Evolutionary conservation across 1,139 yeast genomes (phyloP).

Genomic region (Pichia sp.): DNA sequence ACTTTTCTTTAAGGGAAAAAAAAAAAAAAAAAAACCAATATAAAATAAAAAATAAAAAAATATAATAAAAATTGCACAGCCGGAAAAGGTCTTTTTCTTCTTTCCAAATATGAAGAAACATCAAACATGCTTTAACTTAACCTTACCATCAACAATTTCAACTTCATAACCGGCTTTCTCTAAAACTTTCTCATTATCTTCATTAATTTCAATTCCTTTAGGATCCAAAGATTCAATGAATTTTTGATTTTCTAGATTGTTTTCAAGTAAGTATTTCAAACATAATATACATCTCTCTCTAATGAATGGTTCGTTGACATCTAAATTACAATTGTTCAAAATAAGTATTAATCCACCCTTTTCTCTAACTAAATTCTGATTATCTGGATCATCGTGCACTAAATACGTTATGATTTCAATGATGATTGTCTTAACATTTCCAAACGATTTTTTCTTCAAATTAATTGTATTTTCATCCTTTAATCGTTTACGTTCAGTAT

Average conservation of each 20-base stretch:
- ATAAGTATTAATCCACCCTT: constrained; percentile 64
- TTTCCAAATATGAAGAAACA: too few species aligned
- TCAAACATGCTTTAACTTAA: constrained; percentile 32
- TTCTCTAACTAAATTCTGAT: constrained; percentile 64
- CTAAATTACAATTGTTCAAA: constrained; percentile 77
- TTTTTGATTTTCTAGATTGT: constrained; percentile 62
- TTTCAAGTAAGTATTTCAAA: constrained; percentile 56
- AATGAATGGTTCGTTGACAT: constrained; percentile 80
- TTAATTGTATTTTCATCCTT: constrained; percentile 19
- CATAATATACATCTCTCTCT: constrained; percentile 82
- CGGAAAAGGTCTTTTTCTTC: constrained; percentile 1
- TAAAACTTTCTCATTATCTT: constrained; percentile 36
- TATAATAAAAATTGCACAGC: constrained; percentile 5
- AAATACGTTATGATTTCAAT: constrained; percentile 57
- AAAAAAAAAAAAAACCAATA: background rate
- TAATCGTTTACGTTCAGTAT: constrained; percentile 35
- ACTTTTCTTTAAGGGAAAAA: background rate
- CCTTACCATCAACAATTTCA: constrained; percentile 48
- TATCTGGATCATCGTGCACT: constrained; percentile 41
- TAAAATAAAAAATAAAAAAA: background rate
- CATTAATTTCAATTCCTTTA: constrained; percentile 42
- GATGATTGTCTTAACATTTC: constrained; percentile 52
- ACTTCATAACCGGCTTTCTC: constrained; percentile 56
- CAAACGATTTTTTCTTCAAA: constrained; percentile 34
- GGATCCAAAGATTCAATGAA: constrained; percentile 64